Conservation (phyloP, 2,329 filamentous ascomycete species). For the Amphichorda felina region DNA sequence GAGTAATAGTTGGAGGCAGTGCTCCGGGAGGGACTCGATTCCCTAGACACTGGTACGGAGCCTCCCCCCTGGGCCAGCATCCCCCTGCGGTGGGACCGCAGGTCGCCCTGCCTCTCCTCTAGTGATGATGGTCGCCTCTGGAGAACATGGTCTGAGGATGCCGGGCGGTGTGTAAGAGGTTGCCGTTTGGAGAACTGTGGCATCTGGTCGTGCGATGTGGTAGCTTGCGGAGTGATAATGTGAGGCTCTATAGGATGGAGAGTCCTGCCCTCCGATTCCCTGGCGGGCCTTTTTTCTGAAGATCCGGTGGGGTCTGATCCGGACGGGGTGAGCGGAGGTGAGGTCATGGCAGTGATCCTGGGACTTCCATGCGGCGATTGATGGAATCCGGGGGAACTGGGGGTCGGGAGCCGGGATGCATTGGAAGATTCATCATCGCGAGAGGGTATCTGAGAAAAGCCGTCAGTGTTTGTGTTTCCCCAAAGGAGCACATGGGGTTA, state of each 20-base stretch:
- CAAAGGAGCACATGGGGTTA: neutral
- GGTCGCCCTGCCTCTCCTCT: constrained; percentile 20
- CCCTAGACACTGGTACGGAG: constrained; percentile 46
- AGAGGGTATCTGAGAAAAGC: constrained; percentile 36
- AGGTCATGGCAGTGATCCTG: constrained; percentile 61
- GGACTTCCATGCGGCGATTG: constrained; percentile 56
- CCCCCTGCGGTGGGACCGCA: constrained; percentile 35
- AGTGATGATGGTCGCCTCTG: constrained; percentile 19
- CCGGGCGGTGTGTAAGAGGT: constrained; percentile 26
- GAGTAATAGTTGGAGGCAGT: constrained; percentile 53
- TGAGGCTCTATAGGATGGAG: constrained; percentile 16
- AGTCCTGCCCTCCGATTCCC: neutral
- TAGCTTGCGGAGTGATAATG: constrained; percentile 59
- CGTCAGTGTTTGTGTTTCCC: too few species aligned
- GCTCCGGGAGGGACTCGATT: constrained; percentile 53
- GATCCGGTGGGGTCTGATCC: constrained; percentile 43
- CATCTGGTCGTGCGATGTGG: constrained; percentile 39
- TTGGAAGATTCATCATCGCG: constrained; percentile 47
- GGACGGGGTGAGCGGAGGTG: constrained; percentile 79
- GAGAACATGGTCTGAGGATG: constrained; percentile 25
- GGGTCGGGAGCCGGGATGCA: constrained; percentile 52
- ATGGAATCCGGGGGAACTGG: constrained; percentile 49
- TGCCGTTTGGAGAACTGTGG: constrained; percentile 27
- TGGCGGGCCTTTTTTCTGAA: constrained; percentile 16
- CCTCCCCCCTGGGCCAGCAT: constrained; percentile 36